These are phyloP conservation scores for Microcyclosporella mali DNA, from an alignment of 2,329 filamentous ascomycete species.

Conservation along the genomic window DNA sequence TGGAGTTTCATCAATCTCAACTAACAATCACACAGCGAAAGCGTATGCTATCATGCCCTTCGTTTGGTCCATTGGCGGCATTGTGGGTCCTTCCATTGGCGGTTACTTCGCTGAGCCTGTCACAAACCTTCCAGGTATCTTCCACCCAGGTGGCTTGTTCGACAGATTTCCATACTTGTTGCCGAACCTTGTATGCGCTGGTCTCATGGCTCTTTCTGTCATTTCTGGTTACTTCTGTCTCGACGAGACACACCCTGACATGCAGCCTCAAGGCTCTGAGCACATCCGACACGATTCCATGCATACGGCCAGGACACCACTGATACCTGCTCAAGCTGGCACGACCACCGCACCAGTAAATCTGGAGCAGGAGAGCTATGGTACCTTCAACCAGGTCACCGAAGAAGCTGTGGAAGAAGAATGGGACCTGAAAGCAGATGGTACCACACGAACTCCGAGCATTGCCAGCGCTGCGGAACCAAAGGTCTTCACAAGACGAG, in stretches of 20 bases:
- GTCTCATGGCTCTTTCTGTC: conserved; percentile 70
- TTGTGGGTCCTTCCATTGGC: conserved; percentile 81
- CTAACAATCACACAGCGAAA: conserved; percentile 49
- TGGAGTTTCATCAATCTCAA: background rate
- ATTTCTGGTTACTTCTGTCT: conserved; percentile 73
- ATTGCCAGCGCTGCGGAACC: conserved; percentile 30
- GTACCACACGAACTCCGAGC: conserved; percentile 31
- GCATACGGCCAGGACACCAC: conserved; percentile 59
- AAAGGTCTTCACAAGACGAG: conserved; percentile 54
- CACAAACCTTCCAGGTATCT: conserved; percentile 63
- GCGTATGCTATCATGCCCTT: conserved; percentile 93
- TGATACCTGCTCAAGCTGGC: conserved; percentile 60
- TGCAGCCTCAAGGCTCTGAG: conserved; percentile 50
- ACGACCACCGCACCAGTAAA: conserved; percentile 66
- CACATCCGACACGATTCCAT: conserved; percentile 33
- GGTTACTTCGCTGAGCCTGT: conserved; percentile 78
- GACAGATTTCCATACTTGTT: conserved; percentile 77
- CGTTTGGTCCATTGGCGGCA: conserved; percentile 85
- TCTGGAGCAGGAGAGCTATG: conserved; percentile 61
- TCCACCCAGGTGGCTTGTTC: conserved; percentile 65
- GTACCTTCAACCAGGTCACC: conserved; percentile 41
- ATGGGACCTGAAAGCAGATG: conserved; percentile 48
- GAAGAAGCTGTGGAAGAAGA: conserved; percentile 47
- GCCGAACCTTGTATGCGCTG: conserved; percentile 79
- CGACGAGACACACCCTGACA: conserved; percentile 82